These are phyloP conservation scores for Fraxinus latifolia DNA, from an alignment of 305 asterid genomes.

Conservation along the genomic window DNA sequence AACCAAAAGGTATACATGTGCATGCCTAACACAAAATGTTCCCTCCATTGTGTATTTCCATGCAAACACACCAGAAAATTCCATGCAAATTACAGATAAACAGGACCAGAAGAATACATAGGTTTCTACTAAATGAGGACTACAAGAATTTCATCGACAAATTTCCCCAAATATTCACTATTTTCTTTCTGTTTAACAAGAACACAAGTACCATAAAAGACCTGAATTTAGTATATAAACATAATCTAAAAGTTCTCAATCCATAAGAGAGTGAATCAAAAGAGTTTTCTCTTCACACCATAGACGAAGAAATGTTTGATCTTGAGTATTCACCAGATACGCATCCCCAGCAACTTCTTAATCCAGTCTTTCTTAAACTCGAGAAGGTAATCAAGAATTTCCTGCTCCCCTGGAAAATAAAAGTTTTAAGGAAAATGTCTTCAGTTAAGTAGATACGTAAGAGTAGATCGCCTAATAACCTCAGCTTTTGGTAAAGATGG, in stretches of 20 bases:
- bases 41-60: neutral
- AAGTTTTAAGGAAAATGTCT: neutral
- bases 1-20: slow-evolving; percentile 33
- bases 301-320: neutral
- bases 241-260: neutral
- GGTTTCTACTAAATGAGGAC: neutral
- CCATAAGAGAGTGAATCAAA: neutral
- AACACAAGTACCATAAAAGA: neutral
- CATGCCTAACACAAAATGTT: slow-evolving; percentile 22
- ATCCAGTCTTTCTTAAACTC: slow-evolving; percentile 20
- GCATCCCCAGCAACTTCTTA: neutral
- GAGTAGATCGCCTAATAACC: neutral
- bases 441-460: neutral
- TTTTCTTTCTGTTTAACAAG: neutral
- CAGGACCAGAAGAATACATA: slow-evolving; percentile 12
- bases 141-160: neutral
- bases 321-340: neutral
- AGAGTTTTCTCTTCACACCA: slow-evolving; percentile 13
- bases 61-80: neutral
- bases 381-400: slow-evolving; percentile 33
- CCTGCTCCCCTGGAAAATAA: slow-evolving; percentile 44
- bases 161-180: neutral
- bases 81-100: neutral
- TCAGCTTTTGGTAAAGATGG: neutral
- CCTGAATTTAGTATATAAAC: slow-evolving; percentile 9